These are phyloP conservation scores for Tephrocybe sp. DNA, from an alignment of 768 basidiomycete genomes.

Conservation along the genomic window DNA sequence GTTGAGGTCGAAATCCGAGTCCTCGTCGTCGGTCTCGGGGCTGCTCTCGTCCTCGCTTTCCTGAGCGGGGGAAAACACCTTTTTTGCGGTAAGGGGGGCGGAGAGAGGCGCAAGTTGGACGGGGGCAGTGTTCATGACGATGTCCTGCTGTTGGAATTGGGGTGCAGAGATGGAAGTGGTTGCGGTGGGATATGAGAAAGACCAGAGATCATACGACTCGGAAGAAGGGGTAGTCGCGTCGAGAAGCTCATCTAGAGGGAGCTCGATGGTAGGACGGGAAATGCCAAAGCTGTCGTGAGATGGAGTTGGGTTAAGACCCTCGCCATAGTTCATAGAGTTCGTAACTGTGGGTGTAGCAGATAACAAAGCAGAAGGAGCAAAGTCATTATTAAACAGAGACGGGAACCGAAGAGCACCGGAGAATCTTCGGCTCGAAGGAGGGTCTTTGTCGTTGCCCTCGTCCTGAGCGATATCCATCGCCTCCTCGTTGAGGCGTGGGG, in stretches of 20 bases:
- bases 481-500: constrained; percentile 23
- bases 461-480: constrained; percentile 18
- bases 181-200: constrained; percentile 13
- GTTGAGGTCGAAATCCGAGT: constrained; percentile 30
- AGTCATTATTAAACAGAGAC: constrained; percentile 68
- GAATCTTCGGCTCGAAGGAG: constrained; percentile 26
- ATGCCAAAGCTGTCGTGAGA: constrained; percentile 57
- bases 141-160: constrained; percentile 20
- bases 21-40: constrained; percentile 34
- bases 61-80: constrained; percentile 18
- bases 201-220: constrained; percentile 20
- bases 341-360: constrained; percentile 66
- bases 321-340: constrained; percentile 73
- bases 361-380: constrained; percentile 75
- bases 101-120: constrained; percentile 15
- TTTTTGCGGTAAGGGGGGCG: constrained; percentile 10
- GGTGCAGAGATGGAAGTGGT: too few relatives aligned
- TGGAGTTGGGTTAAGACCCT: constrained; percentile 53
- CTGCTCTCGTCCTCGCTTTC: constrained; percentile 31
- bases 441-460: constrained; percentile 34
- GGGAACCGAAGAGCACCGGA: constrained; percentile 62
- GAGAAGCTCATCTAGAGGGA: constrained; percentile 82
- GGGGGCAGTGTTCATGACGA: constrained; percentile 24
- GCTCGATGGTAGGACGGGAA: constrained; percentile 77
- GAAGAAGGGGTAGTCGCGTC: constrained; percentile 30